Evolutionary conservation across 164 flowering plant genomes (phyloP).

Genomic region (Pachysandra terminalis): DNA sequence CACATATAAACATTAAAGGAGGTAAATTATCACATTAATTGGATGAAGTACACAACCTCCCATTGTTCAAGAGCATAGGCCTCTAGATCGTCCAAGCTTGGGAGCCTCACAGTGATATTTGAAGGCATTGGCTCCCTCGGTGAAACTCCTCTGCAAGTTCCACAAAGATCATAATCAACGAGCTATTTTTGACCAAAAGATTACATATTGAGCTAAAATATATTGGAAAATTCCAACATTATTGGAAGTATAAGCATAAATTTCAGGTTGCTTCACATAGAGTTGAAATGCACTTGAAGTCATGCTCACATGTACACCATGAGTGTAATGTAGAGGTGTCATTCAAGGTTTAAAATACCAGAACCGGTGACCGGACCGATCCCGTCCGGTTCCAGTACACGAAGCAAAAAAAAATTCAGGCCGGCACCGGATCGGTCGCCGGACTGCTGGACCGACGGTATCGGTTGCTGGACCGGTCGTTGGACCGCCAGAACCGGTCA

Average conservation of each 20-base stretch:
- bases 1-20: slow-evolving; percentile 3
- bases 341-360: too few species aligned
- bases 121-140: slow-evolving; percentile 89
- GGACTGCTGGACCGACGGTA: too few species aligned
- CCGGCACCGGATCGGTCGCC: too few species aligned
- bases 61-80: slow-evolving; percentile 81
- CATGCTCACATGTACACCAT: neutral
- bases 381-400: too few species aligned
- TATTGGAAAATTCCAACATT: neutral
- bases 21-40: slow-evolving; percentile 8
- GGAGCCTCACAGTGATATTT: slow-evolving; percentile 67
- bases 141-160: slow-evolving; percentile 64
- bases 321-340: too few species aligned
- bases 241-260: neutral
- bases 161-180: slow-evolving; percentile 13
- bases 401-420: too few species aligned
- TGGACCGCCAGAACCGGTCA: too few species aligned
- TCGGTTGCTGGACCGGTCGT: too few species aligned
- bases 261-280: neutral
- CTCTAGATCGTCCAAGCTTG: slow-evolving; percentile 80
- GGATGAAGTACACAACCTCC: slow-evolving; percentile 64
- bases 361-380: too few species aligned
- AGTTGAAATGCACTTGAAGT: neutral
- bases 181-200: neutral
- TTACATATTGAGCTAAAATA: neutral